Conservation (phyloP, 371 early-diverging fungal species). For the Coemansia sp. region DNA sequence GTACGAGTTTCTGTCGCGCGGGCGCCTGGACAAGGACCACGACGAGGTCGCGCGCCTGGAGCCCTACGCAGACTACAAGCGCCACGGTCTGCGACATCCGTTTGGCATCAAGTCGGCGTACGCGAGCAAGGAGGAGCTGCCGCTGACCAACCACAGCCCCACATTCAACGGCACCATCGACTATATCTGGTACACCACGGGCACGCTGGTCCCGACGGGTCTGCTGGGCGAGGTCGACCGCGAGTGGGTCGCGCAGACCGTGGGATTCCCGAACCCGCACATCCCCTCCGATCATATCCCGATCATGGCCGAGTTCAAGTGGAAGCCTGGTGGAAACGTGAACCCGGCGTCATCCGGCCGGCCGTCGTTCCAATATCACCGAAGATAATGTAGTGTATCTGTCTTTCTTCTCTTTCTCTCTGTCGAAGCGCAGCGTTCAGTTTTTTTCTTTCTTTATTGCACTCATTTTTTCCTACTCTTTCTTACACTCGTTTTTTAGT, state of each 20-base stretch:
- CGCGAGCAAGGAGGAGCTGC: slow-evolving; percentile 69
- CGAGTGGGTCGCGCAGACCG: slow-evolving; percentile 71
- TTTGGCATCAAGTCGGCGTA: slow-evolving; percentile 83
- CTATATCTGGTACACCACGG: slow-evolving; percentile 93
- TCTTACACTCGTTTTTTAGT: no score
- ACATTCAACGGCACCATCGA: slow-evolving; percentile 92
- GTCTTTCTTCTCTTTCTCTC: no score
- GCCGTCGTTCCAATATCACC: slow-evolving; percentile 56
- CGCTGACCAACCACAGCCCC: slow-evolving; percentile 96
- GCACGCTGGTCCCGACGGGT: slow-evolving; percentile 75
- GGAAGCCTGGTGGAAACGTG: slow-evolving; percentile 29
- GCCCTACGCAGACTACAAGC: slow-evolving; percentile 81
- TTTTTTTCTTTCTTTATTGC: no score
- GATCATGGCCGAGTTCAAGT: slow-evolving; percentile 61
- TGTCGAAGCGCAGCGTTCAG: no score
- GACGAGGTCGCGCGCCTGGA: slow-evolving; percentile 76
- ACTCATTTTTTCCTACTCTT: no score
- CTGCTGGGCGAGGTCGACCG: slow-evolving; percentile 83
- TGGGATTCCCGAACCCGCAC: slow-evolving; percentile 95
- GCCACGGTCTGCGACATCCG: slow-evolving; percentile 78
- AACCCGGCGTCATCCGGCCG: slow-evolving; percentile 42
- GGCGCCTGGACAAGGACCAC: slow-evolving; percentile 72
- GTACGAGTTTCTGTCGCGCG: slow-evolving; percentile 71
- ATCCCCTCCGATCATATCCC: slow-evolving; percentile 88
- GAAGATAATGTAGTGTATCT: slow-evolving; percentile 3